phyloP scores from a whole-genome alignment of 2,329 filamentous ascomycete genomes.

The Verticillium alfalfae region DNA sequence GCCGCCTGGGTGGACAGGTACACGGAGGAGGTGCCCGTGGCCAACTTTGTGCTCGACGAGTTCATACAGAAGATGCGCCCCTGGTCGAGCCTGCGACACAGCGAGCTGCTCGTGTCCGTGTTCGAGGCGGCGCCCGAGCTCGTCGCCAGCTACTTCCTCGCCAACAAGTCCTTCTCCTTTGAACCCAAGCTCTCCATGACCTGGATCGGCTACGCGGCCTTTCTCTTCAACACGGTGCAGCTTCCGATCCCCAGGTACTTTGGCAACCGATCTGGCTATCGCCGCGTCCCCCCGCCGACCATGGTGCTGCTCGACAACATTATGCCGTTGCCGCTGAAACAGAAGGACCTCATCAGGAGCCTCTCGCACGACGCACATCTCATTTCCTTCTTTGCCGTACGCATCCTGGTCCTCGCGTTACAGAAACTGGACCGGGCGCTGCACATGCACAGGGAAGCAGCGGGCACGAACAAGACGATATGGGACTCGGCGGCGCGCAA shows the following conservation, averaged over 20 bases:
- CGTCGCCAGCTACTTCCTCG: constrained; percentile 79
- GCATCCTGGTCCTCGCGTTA: constrained; percentile 72
- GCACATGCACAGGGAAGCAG: constrained; percentile 50
- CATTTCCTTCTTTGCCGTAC: constrained; percentile 76
- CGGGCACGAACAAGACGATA: constrained; percentile 29
- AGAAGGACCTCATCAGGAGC: constrained; percentile 74
- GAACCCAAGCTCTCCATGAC: constrained; percentile 89
- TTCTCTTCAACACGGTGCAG: constrained; percentile 76
- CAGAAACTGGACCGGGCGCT: constrained; percentile 68
- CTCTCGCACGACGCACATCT: constrained; percentile 73
- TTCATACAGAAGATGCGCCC: constrained; percentile 77
- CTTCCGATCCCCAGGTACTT: constrained; percentile 68
- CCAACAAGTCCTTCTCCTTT: constrained; percentile 74
- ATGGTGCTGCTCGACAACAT: constrained; percentile 80
- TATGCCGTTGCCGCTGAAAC: constrained; percentile 73
- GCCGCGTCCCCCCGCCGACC: constrained; percentile 68
- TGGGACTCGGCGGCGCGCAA: constrained; percentile 68
- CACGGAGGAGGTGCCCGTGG: constrained; percentile 62
- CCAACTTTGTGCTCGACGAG: constrained; percentile 73
- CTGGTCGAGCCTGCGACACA: constrained; percentile 75
- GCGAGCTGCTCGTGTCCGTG: constrained; percentile 73
- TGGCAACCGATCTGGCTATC: constrained; percentile 59
- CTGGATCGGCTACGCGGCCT: constrained; percentile 90
- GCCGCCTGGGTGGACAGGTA: constrained; percentile 67
- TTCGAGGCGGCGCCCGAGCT: constrained; percentile 81